phyloP scores from a whole-genome alignment of 331 rosid genomes.

The Erythrophleum ivorense region DNA sequence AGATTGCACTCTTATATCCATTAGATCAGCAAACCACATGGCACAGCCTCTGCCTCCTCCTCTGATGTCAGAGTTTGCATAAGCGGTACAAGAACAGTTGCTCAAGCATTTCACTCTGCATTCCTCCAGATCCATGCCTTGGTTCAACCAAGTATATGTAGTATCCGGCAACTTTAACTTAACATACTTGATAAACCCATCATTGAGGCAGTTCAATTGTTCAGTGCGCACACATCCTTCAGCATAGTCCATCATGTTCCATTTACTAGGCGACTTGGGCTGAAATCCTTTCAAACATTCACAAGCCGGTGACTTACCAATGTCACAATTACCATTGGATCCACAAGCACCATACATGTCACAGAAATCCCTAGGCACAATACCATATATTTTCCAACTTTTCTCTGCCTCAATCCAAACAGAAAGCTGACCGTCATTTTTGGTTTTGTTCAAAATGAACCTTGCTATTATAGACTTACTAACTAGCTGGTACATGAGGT shows the following conservation, averaged over 20 bases:
- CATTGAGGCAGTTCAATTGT: neutral
- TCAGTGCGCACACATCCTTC: slow-evolving; percentile 30
- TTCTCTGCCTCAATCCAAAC: slow-evolving; percentile 11
- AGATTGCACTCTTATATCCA: too few species aligned
- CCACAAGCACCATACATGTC: slow-evolving; percentile 45
- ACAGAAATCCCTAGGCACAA: neutral
- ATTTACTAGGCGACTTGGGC: too few species aligned
- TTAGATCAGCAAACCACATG: too few species aligned
- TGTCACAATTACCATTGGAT: slow-evolving; percentile 38
- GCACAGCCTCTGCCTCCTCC: slow-evolving; percentile 31
- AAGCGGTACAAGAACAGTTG: slow-evolving; percentile 39
- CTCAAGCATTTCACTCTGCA: slow-evolving; percentile 22
- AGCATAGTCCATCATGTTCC: neutral
- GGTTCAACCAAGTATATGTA: too few species aligned
- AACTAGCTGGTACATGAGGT: neutral
- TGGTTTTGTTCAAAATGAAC: slow-evolving; percentile 39
- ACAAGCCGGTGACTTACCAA: neutral
- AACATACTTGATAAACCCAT: too few species aligned
- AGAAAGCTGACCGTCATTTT: neutral
- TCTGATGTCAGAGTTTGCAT: slow-evolving; percentile 18
- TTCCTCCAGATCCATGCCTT: slow-evolving; percentile 18
- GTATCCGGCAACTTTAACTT: too few species aligned
- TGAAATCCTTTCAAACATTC: neutral
- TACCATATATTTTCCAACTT: neutral
- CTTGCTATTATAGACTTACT: slow-evolving; percentile 4